These are phyloP conservation scores for Logfia minima DNA, from an alignment of 129 eudicot species.

Conservation along the genomic window DNA sequence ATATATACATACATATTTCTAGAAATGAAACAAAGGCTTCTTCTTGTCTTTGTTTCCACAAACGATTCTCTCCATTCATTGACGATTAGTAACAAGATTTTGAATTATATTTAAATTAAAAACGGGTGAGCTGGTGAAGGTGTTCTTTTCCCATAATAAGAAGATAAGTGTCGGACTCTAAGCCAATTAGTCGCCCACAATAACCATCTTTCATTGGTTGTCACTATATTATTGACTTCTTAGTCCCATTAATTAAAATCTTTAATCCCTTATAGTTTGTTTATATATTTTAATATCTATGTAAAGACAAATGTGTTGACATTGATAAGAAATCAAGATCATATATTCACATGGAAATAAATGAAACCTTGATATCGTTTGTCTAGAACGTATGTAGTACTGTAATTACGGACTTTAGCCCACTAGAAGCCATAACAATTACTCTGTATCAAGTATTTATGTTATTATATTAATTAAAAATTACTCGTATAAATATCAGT, in stretches of 20 bases:
- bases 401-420: too few relatives aligned
- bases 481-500: too few relatives aligned
- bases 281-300: too few relatives aligned
- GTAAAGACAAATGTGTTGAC: not conserved
- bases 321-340: conserved; percentile 7
- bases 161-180: conserved; percentile 43
- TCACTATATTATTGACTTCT: conserved; percentile 29
- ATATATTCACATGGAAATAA: not conserved
- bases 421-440: too few relatives aligned
- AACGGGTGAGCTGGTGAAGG: conserved; percentile 43
- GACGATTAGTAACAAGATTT: conserved; percentile 55
- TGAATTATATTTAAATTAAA: not conserved
- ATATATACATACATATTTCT: not conserved
- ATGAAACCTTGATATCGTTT: not conserved
- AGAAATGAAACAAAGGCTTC: not conserved
- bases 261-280: not conserved
- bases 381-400: not conserved
- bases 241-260: not conserved
- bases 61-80: conserved; percentile 32
- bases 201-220: conserved; percentile 27
- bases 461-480: too few relatives aligned
- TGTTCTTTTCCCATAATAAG: conserved; percentile 36
- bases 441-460: too few relatives aligned
- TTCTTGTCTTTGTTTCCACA: conserved; percentile 50
- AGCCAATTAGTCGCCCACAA: conserved; percentile 29